A percentile compares a stretch with the other conserved stretches of the same genome.
These are phyloP conservation scores for Neurospora hispaniola DNA, from an alignment of 495 filamentous ascomycete species.

Conservation along the genomic window DNA sequence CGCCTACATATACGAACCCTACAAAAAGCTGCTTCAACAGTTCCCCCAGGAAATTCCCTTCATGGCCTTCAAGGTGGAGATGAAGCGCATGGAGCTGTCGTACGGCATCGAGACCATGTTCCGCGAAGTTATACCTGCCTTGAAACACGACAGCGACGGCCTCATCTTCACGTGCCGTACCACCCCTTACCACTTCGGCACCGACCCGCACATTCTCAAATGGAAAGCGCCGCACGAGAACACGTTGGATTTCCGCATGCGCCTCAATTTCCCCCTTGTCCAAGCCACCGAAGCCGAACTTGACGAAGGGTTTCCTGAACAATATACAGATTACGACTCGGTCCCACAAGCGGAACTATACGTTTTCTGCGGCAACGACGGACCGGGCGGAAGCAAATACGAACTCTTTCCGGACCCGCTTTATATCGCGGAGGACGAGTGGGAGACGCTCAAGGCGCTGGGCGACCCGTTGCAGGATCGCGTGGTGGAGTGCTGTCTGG, in stretches of 20 bases:
- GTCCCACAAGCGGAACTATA: constrained; percentile 39
- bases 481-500: constrained; percentile 81
- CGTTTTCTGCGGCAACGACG: constrained; percentile 36
- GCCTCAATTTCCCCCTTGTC: constrained; percentile 61
- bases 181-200: constrained; percentile 77
- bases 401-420: constrained; percentile 48
- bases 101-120: constrained; percentile 93
- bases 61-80: constrained; percentile 69
- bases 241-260: constrained; percentile 79
- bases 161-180: constrained; percentile 90
- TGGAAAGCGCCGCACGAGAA: constrained; percentile 95
- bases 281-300: constrained; percentile 60
- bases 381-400: constrained; percentile 41
- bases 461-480: constrained; percentile 63
- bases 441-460: constrained; percentile 67
- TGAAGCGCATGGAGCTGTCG: constrained; percentile 76
- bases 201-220: constrained; percentile 86
- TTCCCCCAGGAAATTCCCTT: constrained; percentile 59
- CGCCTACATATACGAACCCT: constrained; percentile 68
- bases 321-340: constrained; percentile 45
- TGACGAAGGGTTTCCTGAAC: constrained; percentile 45
- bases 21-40: constrained; percentile 54
- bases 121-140: constrained; percentile 62
- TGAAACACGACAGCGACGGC: constrained; percentile 90
- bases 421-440: constrained; percentile 62